Evolutionary conservation across 805 yeast species (phyloP), one percentile per base, ranked within the genome.

Genomic region (Candida dajiaensis): DNA sequence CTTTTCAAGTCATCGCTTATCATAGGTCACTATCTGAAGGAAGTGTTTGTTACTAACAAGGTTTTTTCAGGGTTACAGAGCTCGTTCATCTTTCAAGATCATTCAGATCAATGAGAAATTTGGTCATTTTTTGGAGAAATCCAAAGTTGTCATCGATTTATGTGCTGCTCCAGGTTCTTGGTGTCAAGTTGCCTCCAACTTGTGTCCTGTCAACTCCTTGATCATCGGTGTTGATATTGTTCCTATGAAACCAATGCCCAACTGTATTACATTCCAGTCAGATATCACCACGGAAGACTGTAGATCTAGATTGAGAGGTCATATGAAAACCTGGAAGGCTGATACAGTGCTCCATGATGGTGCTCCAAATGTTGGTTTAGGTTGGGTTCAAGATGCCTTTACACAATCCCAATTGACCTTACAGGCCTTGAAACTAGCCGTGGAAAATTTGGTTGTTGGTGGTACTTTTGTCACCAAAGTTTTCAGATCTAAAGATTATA

Each of bases 81-180:
- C 99, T 43, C 96, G 99, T 78, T 94, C 99, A 38, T 89, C 98
- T 23, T 94, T 94, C 72, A 94, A 94, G 66, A 78, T 94, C 57
- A 76, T 94, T 50, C 99, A 94, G 67, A 87, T 94, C 50, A 94
- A 94, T 70, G 97, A 94, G 64, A 94, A 94, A 65, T 94, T 81
- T 73, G 97, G 97, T 31, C 96, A 90, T 67, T 94, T 94, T 65
- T 70, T 90, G 44, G 97, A 90, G 58, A 86, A 88, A 63, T 88
- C 97, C 18, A 94, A 89, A 66, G 98, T 94, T 38, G 97, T 94
- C 39, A 87, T 94, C 44, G 99, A 94, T 77, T 74, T 94, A 58
- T 94, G 99, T 83, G 98, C 98, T 45, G 99, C 99, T 11, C 98
- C 98, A 38, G 99, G 99, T 47, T 89, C 97, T 4, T 94, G 99